Conservation (phyloP, 106 monocot species). For the Dioscorea dumetorum region DNA sequence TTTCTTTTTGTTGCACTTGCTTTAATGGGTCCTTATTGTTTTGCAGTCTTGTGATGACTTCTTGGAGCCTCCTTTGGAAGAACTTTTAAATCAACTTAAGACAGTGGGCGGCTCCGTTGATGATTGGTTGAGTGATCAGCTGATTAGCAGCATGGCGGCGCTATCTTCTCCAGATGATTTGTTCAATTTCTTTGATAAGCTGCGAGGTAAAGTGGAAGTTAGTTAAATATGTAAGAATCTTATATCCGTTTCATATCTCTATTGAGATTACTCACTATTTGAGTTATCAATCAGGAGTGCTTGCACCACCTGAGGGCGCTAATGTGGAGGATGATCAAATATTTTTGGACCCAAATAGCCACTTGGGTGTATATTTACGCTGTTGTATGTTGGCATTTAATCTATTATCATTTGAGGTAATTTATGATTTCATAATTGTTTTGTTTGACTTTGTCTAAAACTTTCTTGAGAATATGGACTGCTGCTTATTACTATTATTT, state of each 20-base stretch:
- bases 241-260: too few relatives aligned
- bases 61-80: conserved; percentile 63
- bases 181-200: conserved; percentile 85
- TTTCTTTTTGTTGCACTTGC: too few relatives aligned
- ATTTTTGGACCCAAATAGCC: conserved; percentile 74
- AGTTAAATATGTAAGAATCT: too few relatives aligned
- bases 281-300: conserved; percentile 34
- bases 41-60: conserved; percentile 79
- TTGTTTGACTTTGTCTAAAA: too few relatives aligned
- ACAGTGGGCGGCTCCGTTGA: conserved; percentile 26
- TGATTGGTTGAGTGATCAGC: conserved; percentile 49
- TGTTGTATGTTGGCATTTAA: conserved; percentile 82
- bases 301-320: conserved; percentile 30
- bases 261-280: too few relatives aligned
- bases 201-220: conserved; percentile 40
- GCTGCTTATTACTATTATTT: too few relatives aligned
- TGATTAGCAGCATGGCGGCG: conserved; percentile 39
- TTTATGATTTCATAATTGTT: not conserved
- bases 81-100: conserved; percentile 70
- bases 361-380: conserved; percentile 80
- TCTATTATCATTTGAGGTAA: conserved; percentile 80
- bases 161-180: conserved; percentile 91
- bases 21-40: not conserved
- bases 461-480: too few relatives aligned
- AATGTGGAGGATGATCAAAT: conserved; percentile 65